Evolutionary conservation across 163 green algal genomes (phyloP), one percentile per base, ranked within the genome.

Genomic region (Chloromonas sp.): DNA sequence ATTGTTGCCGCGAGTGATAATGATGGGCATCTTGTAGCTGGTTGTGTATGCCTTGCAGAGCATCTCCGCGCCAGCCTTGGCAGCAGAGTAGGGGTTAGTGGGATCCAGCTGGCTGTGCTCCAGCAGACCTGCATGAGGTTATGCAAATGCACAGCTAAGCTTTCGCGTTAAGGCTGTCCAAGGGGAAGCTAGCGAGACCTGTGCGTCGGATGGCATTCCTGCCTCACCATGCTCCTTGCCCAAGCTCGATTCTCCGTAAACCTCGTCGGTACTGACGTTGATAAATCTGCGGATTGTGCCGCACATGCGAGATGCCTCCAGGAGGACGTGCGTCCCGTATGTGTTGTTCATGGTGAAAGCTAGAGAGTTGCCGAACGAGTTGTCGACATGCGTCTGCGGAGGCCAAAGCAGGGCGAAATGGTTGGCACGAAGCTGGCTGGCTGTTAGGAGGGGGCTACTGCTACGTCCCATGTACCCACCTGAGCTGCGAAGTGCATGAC

Each of bases 311-410:
- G 86, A 92, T 0, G 95, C 93, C 91, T 99, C 97, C 66, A 99
- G 92, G 84, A 99, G 91, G 1, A 98, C 93, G 79, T 99, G 97
- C 8, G 97, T 99, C 82, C 97, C 97, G 76, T 97, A 98, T 0
- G 94, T 98, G 91, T 98, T 98, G 91, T 98, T 98, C 89, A 96
- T 96, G 74, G 97, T 99, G 91, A 99, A 99, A n/a, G 94, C 93
- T 74, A 99, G 88, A 2, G 90, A 96, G 92, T 99, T 99, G 15
- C 97, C 96, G 88, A 99, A 99, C 1, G 93, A 98, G 90, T 99
- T 98, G 90, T 99, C 97, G 1, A 99, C 97, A 88, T 99, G 97
- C 2, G 97, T 99, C 94, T 99, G 94, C 83, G 90, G 0, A 14
- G 3, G n/a, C n/a, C 13, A 11, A 57, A 36, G 8, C 3, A 36